Base-by-base conservation (phyloP, 2,329 filamentous ascomycete genomes). In the Aspergillus neoniger region DNA sequence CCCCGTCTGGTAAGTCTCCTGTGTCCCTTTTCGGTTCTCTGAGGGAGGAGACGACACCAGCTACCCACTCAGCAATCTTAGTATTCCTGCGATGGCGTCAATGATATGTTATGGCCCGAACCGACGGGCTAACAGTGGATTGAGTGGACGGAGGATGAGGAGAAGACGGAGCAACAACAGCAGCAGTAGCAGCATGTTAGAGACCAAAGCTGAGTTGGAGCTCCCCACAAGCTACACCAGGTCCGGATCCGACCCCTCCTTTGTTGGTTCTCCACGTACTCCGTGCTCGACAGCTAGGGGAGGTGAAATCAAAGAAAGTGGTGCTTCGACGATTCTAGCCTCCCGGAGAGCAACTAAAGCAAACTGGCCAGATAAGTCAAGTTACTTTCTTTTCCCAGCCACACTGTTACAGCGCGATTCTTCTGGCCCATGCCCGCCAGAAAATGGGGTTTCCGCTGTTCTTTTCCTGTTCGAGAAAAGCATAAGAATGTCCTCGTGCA, bases 401-500 rank as follows among this genome's bases (percentile, higher is more conserved):
- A 57, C 15, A 49, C 39, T 36, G 28, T 47, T 36, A 14, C 38
- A 48, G 30, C 41, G 19, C 41, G 25, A 48, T 49, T n/a, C 43
- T 56, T 41, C 25, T 56, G 28, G 21, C 7, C 25, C 21, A 55
- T 17, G 28, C 43, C 41, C 25, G 19, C 32, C 12, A 36, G 32
- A 14, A 15, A 30, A 32, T 15, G 41, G 36, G 32, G 28, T 25
- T 52, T 39, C 19, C 23, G 44, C 38, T 19, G 50, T 57, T 56
- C 58, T 44, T 57, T 60, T 55, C 57, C 59, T 17, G 38, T 59
- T 57, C 41, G 38, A 62, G 50, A 59, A 44, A 62, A 59, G 41
- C 36, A 57, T 57, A 43, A 49, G 47, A 47, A 38, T 57, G 49
- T 21, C 52, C 62, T 63, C 63, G 59, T 65, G 60, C 60, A 60